Percentiles rank a stretch among this genome's conserved stretches.
These are phyloP conservation scores for Solanum chmielewskii DNA, from an alignment of 257 asterid genomes.

Conservation along the genomic window DNA sequence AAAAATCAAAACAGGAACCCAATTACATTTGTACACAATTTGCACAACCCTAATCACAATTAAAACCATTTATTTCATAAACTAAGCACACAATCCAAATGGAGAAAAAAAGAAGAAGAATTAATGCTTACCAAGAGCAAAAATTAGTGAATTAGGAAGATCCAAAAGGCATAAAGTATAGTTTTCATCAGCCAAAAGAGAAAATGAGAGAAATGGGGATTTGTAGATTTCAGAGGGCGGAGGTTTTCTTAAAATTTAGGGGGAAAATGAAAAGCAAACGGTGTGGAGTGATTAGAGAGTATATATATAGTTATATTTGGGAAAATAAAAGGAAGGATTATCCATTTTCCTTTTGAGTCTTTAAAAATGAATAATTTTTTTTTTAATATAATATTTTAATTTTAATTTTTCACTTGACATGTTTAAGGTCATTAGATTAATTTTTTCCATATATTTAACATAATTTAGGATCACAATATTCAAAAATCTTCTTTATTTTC, in stretches of 20 bases:
- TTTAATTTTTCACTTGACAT: no score
- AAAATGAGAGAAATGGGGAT: background rate
- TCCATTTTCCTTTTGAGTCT: background rate
- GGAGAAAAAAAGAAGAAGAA: background rate
- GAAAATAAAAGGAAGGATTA: background rate
- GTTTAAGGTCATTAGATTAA: no score
- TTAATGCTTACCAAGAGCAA: background rate
- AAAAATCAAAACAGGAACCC: background rate
- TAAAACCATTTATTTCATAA: background rate
- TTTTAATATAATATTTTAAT: no score
- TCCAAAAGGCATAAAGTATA: background rate
- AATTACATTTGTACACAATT: background rate
- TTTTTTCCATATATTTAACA: no score
- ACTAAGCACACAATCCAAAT: background rate
- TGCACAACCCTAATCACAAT: background rate
- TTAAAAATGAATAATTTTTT: no score
- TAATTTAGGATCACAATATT: no score
- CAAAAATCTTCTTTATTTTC: rapidly evolving
- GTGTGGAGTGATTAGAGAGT: background rate
- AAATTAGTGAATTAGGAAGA: background rate
- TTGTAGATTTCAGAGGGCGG: background rate
- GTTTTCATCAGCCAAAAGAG: background rate
- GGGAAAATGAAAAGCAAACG: background rate
- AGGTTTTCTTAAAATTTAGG: background rate
- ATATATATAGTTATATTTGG: background rate